A percentile compares a stretch with the other conserved stretches of the same genome.
Conservation (phyloP, 2,329 filamentous ascomycete species). For the Penicillium sumatraense region DNA sequence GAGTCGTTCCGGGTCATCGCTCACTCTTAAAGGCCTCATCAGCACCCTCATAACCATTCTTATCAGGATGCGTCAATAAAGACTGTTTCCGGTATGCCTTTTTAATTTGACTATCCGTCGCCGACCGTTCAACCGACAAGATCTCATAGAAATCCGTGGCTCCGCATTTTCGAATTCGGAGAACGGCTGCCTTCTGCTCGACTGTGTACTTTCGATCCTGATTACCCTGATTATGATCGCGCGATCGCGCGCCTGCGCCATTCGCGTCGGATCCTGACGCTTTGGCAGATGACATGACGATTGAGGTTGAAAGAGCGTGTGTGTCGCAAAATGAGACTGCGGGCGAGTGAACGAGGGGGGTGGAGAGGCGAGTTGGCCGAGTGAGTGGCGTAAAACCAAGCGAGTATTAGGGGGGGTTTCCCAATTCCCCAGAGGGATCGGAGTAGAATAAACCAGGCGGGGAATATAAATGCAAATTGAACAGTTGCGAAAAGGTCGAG, state of each 20-base stretch:
- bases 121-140: slow-evolving; percentile 70
- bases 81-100: slow-evolving; percentile 96
- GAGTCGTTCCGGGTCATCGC: slow-evolving; percentile 31
- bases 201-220: slow-evolving; percentile 71
- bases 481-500: neutral
- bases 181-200: slow-evolving; percentile 89
- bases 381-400: slow-evolving; percentile 22
- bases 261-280: slow-evolving; percentile 53
- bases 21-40: slow-evolving; percentile 95
- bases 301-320: slow-evolving; percentile 1
- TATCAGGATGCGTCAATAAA: slow-evolving; percentile 95
- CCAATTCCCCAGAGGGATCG: slow-evolving; percentile 11
- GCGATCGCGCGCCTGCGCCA: slow-evolving; percentile 44
- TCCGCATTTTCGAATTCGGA: slow-evolving; percentile 82
- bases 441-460: slow-evolving; percentile 1
- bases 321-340: slow-evolving; percentile 3
- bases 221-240: slow-evolving; percentile 56
- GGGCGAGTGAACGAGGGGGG: slow-evolving; percentile 4
- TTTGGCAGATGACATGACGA: slow-evolving; percentile 48
- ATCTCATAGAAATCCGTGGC: slow-evolving; percentile 96
- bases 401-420: slow-evolving; percentile 14
- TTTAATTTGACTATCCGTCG: slow-evolving; percentile 84
- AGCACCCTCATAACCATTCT: slow-evolving; percentile 93
- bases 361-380: slow-evolving; percentile 3
- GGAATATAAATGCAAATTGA: neutral